Conservation (phyloP, 805 yeast genomes). For the Wickerhamomyces ciferrii region DNA sequence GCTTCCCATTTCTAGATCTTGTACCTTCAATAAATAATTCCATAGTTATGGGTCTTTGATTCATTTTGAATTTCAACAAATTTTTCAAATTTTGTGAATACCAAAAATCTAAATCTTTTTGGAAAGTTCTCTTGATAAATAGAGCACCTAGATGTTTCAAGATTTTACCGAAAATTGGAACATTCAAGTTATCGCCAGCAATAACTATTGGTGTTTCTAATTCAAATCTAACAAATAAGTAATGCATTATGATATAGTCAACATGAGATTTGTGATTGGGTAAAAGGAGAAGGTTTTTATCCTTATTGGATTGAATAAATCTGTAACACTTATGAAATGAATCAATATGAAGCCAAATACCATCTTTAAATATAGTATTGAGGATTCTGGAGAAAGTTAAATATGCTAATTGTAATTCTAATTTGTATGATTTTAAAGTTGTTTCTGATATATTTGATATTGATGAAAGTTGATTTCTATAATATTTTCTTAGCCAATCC, state of each 20-base stretch:
- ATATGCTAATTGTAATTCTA: slow-evolving; percentile 11
- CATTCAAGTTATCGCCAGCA: slow-evolving; percentile 20
- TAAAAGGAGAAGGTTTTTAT: slow-evolving; percentile 7
- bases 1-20: slow-evolving; percentile 19
- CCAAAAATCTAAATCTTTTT: slow-evolving; percentile 11
- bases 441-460: slow-evolving; percentile 11
- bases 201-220: slow-evolving; percentile 18
- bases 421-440: slow-evolving; percentile 7
- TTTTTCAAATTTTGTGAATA: slow-evolving; percentile 9
- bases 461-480: slow-evolving; percentile 4
- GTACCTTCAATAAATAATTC: slow-evolving; percentile 20
- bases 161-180: slow-evolving; percentile 16
- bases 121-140: slow-evolving; percentile 16
- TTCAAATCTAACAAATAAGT: slow-evolving; percentile 9
- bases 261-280: slow-evolving; percentile 19
- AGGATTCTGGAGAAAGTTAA: slow-evolving; percentile 9
- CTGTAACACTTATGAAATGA: slow-evolving; percentile 3
- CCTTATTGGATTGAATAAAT: slow-evolving; percentile 5
- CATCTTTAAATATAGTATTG: slow-evolving; percentile 16
- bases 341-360: slow-evolving; percentile 15
- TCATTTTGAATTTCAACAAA: slow-evolving; percentile 6
- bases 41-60: slow-evolving; percentile 4
- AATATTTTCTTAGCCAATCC: slow-evolving; percentile 12
- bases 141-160: slow-evolving; percentile 15
- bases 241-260: slow-evolving; percentile 19